Base-by-base conservation (phyloP, 2,329 filamentous ascomycete genomes). In the Berkeleyomyces rouxiae region DNA sequence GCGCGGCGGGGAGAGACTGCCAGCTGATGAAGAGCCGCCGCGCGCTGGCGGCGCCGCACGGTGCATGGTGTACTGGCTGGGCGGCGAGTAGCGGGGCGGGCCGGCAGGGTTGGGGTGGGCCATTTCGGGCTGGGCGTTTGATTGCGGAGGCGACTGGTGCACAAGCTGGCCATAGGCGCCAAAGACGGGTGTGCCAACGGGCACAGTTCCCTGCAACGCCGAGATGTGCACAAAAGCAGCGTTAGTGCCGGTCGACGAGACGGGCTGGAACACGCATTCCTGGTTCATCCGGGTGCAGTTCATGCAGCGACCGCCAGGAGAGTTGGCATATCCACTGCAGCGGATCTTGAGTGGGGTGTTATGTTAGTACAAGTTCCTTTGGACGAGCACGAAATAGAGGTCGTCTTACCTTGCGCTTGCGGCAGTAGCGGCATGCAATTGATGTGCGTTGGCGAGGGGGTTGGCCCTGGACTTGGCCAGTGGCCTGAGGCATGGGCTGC, bases 231-330 rank as follows among this genome's bases (percentile, higher is more conserved):
- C 79, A 66, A 83, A 83, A 0, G 80, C 80, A 0, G 80, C 80
- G 4, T 78, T 79, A 46, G 77, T 77, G 31, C 47, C 58, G 9
- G 79, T 78, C 0, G 77, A 79, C 3, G 78, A 81, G 0, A 83
- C 81, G 0, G 80, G 81, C 67, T 83, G 80, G 64, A 83, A 83
- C 11, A 83, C 76, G 65, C 81, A 83, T 65, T 83, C 80, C 67
- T 83, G 81, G 58, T 81, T 80, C 72, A 82, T 82, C 66, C 82
- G 80, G 46, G 80, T 79, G 67, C 81, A 83, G 67, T 83, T 83
- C 62, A 80, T 77, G 67, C 81, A 83, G 66, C 82, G 82, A 9
- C 80, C 81, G 23, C 80, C 80, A 0, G 78, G 78, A 0, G 79
- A 80, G 65, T 79, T 82, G 64, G 80, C 77, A 66, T 82, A 82